These are phyloP conservation scores for Candida montana DNA, from an alignment of 805 yeast species.

Conservation along the genomic window DNA sequence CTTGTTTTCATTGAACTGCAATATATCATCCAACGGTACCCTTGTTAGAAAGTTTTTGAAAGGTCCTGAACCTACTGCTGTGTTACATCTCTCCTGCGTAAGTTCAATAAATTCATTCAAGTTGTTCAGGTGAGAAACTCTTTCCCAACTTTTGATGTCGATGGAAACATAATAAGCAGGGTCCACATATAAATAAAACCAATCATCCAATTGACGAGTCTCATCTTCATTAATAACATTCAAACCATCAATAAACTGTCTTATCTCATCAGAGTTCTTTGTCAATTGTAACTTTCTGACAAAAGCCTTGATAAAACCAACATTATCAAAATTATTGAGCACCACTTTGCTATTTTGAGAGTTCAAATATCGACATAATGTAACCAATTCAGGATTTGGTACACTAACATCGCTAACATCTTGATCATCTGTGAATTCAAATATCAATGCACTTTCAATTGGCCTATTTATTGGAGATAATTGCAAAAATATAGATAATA, in stretches of 20 bases:
- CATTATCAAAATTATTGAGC: background rate
- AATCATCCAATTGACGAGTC: background rate
- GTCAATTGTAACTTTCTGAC: no score
- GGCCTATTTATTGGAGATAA: background rate
- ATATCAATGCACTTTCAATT: background rate
- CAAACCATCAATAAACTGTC: background rate
- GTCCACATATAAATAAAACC: constrained; percentile 4
- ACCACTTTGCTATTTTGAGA: background rate
- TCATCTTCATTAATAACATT: background rate
- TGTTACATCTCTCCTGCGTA: constrained; percentile 2
- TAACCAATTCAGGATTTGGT: background rate
- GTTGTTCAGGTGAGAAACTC: constrained; percentile 2
- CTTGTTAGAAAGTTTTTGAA: constrained; percentile 1
- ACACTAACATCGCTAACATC: background rate
- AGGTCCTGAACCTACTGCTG: constrained; percentile 2
- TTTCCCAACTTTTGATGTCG: constrained; percentile 2
- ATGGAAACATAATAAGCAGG: constrained; percentile 3
- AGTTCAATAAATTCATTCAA: constrained; percentile 7
- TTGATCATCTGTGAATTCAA: background rate
- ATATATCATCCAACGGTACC: background rate
- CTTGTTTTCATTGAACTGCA: constrained; percentile 1
- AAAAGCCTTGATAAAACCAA: constrained; percentile 5
- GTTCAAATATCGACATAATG: constrained; percentile 2
- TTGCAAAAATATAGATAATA: constrained; percentile 5
- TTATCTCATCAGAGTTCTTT: background rate